These are phyloP conservation scores for Verbascum thapsus DNA, from an alignment of 257 asterid genomes.

Conservation along the genomic window DNA sequence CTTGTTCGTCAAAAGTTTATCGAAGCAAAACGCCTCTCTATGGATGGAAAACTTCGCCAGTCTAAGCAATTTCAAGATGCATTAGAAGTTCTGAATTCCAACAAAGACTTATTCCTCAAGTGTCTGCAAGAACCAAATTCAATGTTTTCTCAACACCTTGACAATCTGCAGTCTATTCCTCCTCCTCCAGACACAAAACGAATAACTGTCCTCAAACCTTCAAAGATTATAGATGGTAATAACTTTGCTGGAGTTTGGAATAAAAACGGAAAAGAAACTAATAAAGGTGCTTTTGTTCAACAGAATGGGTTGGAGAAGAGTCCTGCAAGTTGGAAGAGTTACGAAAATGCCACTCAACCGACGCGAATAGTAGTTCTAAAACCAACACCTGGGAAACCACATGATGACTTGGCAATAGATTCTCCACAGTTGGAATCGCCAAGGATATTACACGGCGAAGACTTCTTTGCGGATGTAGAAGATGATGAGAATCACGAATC, in stretches of 20 bases:
- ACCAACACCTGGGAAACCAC: constrained; percentile 69
- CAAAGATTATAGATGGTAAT: constrained; percentile 55
- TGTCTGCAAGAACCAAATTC: constrained; percentile 90
- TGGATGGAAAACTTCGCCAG: constrained; percentile 77
- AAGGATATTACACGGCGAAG: constrained; percentile 43
- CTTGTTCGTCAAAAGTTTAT: constrained; percentile 86
- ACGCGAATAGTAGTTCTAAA: constrained; percentile 96
- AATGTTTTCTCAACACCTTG: constrained; percentile 60
- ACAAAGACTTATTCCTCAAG: constrained; percentile 82
- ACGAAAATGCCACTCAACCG: constrained; percentile 62
- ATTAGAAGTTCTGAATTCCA: constrained; percentile 82
- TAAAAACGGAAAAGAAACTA: constrained; percentile 46
- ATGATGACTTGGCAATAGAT: constrained; percentile 44
- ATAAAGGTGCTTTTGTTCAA: constrained; percentile 40
- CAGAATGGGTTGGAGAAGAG: constrained; percentile 40
- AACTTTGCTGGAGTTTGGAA: constrained; percentile 46
- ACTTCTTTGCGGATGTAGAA: constrained; percentile 52
- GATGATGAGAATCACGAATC: constrained; percentile 68
- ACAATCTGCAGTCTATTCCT: constrained; percentile 55
- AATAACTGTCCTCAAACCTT: constrained; percentile 91
- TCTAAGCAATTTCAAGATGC: constrained; percentile 89
- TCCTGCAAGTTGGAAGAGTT: constrained; percentile 51
- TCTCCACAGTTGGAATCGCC: constrained; percentile 60
- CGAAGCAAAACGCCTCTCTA: constrained; percentile 87
- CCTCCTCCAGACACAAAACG: constrained; percentile 77